Evolutionary conservation across 139 green algal species (phyloP).

Genomic region (Auxenochlorella protothecoides): DNA sequence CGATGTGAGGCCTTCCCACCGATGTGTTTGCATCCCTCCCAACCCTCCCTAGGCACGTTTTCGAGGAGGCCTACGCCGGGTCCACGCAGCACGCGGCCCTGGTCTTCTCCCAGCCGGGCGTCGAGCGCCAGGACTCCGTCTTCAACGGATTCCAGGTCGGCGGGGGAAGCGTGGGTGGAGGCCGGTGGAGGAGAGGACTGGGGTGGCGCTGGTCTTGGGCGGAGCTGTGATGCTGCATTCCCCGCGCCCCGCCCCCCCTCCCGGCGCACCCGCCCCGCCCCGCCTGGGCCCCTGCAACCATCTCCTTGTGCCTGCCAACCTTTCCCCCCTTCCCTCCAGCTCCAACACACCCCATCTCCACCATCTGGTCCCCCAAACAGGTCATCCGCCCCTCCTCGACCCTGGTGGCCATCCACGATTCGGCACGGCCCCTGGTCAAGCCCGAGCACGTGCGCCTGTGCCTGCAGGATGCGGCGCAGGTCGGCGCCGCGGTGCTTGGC

Average conservation of each 20-base stretch:
- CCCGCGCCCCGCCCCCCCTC: background rate
- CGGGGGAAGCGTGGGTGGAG: background rate
- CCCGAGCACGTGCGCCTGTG: conserved; percentile 44
- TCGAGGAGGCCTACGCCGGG: conserved; percentile 24
- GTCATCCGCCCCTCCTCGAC: conserved; percentile 16
- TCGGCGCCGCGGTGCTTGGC: conserved; percentile 90
- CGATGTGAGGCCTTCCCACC: too few species aligned
- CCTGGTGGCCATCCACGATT: conserved; percentile 94
- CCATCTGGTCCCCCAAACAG: background rate
- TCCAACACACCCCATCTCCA: background rate
- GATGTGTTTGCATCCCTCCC: too few species aligned
- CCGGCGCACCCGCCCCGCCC: background rate
- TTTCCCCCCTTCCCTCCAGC: background rate
- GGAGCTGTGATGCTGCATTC: too few species aligned
- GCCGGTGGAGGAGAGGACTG: too few species aligned
- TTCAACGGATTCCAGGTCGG: conserved; percentile 65
- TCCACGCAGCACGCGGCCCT: conserved; percentile 30
- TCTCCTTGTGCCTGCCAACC: too few species aligned
- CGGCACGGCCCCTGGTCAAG: conserved; percentile 76
- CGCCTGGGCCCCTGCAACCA: too few species aligned
- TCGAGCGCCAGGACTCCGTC: conserved; percentile 91
- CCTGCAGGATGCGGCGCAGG: conserved; percentile 29
- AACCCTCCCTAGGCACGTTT: conserved; percentile 32
- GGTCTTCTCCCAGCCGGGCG: conserved; percentile 79
- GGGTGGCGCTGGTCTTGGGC: too few species aligned